Base-by-base conservation (phyloP, 1,284 basidiomycete genomes). In the Ustilago sp. region DNA sequence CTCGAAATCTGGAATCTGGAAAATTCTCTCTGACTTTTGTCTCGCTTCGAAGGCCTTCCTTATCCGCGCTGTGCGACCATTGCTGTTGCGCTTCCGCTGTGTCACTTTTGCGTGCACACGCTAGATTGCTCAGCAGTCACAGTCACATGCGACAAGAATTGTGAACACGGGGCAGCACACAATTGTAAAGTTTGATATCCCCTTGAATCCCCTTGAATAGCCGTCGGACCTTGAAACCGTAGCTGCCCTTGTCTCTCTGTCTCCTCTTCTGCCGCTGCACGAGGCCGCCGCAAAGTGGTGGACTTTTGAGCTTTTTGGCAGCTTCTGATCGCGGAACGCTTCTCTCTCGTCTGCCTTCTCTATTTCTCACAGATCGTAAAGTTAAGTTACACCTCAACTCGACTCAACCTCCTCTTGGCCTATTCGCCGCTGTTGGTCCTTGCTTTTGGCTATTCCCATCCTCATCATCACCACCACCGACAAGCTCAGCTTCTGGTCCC, bases 81-180 rank as follows among this genome's bases (percentile, higher is more conserved):
- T n/a, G n/a, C 12, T 48, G 47, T n/a, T 48, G 47, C 47, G 47
- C 48, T 50, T 50, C 48, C 28, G 48, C 28, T 31, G 48, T 50
- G 23, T 28, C 48, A 50, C 48, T 6, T n/a, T 13, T 32, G 9
- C 23, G 23, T 31, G 48, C 48, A 50, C 48, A 50, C 48, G 48
- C 48, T 50, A 50, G 15, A 50, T 50, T 11, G 31, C 48, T 50
- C 48, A 12, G 28, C 48, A 50, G 15, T 50, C 31, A 50, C 48
- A 50, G 31, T 50, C 31, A 50, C 48, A 50, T 32, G 28, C 48
- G 48, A 50, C 28, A 50, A 32, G 9, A 9, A 39, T 17, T 11
- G 15, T 50, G 48, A 32, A 50, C 23, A 32, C 48, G 15, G 48
- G 15, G 2, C 48, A 32, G 23, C 31, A 50, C 2, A 50, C 4